A percentile compares a stretch with the other conserved stretches of the same genome.
Evolutionary conservation across 495 filamentous ascomycete genomes (phyloP).

Genomic region (Neurospora pannonica): DNA sequence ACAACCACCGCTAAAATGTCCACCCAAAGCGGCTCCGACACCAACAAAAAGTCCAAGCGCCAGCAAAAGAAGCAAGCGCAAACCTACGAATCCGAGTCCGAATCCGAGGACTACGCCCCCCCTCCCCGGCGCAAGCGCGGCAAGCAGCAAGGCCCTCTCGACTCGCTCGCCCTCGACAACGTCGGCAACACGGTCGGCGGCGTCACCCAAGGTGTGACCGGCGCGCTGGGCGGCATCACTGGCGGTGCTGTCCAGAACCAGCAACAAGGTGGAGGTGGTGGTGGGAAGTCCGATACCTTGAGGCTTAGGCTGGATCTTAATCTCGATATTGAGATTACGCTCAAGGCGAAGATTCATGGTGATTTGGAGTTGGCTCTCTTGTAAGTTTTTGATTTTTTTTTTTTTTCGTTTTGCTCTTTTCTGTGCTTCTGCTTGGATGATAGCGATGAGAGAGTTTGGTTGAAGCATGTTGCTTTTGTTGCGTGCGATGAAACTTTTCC

Average conservation of each 20-base stretch:
- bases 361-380: constrained; percentile 78
- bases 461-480: background rate
- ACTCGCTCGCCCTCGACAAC: constrained; percentile 49
- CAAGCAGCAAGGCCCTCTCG: constrained; percentile 41
- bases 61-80: constrained; percentile 21
- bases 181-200: constrained; percentile 58
- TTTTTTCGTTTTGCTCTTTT: constrained; percentile 3
- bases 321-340: constrained; percentile 78
- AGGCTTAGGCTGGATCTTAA: constrained; percentile 73
- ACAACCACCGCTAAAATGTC: constrained; percentile 17
- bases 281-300: constrained; percentile 53
- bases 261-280: constrained; percentile 42
- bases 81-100: constrained; percentile 32
- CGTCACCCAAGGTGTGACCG: constrained; percentile 46
- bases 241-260: constrained; percentile 26
- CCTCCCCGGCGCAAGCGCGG: constrained; percentile 26
- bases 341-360: constrained; percentile 90
- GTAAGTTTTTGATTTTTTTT: constrained; percentile 40
- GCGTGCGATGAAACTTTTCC: background rate
- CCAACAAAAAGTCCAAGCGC: constrained; percentile 19
- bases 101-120: constrained; percentile 27
- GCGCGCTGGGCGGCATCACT: constrained; percentile 48
- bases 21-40: constrained; percentile 26
- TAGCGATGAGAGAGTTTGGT: background rate
- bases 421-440: background rate